These are phyloP conservation scores for Fusarium nematophilum DNA, from an alignment of 2,329 filamentous ascomycete genomes.

Conservation along the genomic window DNA sequence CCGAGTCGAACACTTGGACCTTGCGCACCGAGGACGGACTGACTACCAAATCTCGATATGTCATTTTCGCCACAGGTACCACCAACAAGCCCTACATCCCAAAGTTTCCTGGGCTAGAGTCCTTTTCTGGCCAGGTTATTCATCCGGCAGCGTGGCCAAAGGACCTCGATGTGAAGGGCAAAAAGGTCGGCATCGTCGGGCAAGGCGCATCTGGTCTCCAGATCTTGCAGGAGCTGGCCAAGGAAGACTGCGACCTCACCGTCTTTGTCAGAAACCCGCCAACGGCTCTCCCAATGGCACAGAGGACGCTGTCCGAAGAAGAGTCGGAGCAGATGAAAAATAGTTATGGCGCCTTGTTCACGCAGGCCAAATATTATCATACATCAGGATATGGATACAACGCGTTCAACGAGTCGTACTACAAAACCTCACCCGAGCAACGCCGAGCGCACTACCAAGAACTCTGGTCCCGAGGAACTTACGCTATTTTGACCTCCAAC, in stretches of 20 bases:
- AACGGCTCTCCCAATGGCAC: conserved; percentile 67
- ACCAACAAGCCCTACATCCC: conserved; percentile 14
- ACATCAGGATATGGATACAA: conserved; percentile 58
- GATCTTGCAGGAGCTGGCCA: conserved; percentile 45
- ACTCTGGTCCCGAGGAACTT: conserved; percentile 20
- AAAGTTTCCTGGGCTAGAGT: conserved; percentile 6
- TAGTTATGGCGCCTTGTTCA: background rate
- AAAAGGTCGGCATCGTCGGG: conserved; percentile 20
- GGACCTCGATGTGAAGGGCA: conserved; percentile 9
- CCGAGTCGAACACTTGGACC: background rate
- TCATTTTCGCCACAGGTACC: conserved; percentile 20
- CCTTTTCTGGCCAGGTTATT: conserved; percentile 12
- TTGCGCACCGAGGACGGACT: background rate
- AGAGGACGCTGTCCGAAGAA: conserved; percentile 56
- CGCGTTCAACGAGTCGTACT: conserved; percentile 51
- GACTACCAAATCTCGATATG: conserved; percentile 7
- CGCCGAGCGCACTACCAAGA: background rate
- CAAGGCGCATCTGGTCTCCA: conserved; percentile 25
- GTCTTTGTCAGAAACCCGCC: conserved; percentile 66
- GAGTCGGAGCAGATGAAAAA: conserved; percentile 55
- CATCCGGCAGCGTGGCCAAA: conserved; percentile 17
- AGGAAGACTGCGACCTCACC: conserved; percentile 49
- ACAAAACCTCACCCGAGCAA: conserved; percentile 25
- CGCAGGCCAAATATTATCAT: conserved; percentile 45
- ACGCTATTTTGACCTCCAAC: conserved; percentile 15